Percentiles rank a stretch among this genome's conserved stretches.
These are phyloP conservation scores for Aspergillus vadensis DNA, from an alignment of 2,329 filamentous ascomycete genomes.

Conservation along the genomic window DNA sequence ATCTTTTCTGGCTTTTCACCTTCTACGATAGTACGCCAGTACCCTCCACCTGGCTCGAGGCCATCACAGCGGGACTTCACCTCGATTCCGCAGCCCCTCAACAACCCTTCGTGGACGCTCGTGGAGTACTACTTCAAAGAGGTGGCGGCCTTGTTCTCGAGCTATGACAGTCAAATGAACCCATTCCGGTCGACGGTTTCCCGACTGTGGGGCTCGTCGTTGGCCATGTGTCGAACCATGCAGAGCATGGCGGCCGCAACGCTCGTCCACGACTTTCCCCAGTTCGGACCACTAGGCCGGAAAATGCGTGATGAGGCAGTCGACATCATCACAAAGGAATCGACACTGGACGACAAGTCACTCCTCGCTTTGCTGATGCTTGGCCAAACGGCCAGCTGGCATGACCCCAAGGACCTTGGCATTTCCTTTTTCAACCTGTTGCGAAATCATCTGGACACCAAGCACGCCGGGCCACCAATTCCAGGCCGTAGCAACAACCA, in stretches of 20 bases:
- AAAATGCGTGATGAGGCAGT: constrained; percentile 57
- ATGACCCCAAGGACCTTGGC: constrained; percentile 58
- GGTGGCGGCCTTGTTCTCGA: constrained; percentile 64
- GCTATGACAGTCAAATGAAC: constrained; percentile 64
- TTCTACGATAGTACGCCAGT: constrained; percentile 36
- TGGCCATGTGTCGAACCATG: constrained; percentile 62
- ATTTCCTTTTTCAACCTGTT: constrained; percentile 53
- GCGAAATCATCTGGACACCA: constrained; percentile 45
- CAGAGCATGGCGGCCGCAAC: constrained; percentile 67
- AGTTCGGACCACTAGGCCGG: constrained; percentile 53
- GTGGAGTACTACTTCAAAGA: constrained; percentile 67
- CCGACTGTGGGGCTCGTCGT: constrained; percentile 59
- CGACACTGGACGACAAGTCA: constrained; percentile 54
- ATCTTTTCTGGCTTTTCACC: constrained; percentile 34
- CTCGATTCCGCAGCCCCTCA: constrained; percentile 44
- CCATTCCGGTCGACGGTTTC: constrained; percentile 62
- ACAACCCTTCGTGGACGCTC: constrained; percentile 57
- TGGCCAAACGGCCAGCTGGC: constrained; percentile 63
- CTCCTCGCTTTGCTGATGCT: constrained; percentile 61
- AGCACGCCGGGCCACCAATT: constrained; percentile 32
- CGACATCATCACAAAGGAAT: constrained; percentile 53
- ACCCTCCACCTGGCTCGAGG: constrained; percentile 29
- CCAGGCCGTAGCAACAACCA: constrained; percentile 44
- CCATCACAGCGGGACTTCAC: constrained; percentile 29
- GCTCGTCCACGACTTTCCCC: constrained; percentile 59